A percentile compares a stretch with the other conserved stretches of the same genome.
These are phyloP conservation scores for Sonneratia caseolaris DNA, from an alignment of 345 rosid genomes.

Conservation along the genomic window DNA sequence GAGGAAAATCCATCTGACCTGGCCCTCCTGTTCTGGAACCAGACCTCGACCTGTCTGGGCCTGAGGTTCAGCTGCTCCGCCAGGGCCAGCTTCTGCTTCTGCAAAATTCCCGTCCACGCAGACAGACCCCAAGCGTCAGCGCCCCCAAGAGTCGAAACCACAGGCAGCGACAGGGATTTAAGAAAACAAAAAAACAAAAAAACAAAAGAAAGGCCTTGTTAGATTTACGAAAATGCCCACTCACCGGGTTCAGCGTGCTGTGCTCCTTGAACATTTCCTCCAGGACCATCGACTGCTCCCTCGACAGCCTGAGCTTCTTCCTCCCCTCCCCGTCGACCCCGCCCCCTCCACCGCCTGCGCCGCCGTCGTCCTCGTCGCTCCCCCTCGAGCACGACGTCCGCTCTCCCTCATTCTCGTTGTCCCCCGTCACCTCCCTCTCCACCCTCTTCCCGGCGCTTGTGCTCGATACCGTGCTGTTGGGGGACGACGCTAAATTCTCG, in stretches of 20 bases:
- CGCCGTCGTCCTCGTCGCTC: slow-evolving; percentile 63
- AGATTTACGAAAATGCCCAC: slow-evolving; percentile 29
- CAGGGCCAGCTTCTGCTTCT: slow-evolving; percentile 82
- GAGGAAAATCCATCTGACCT: slow-evolving; percentile 26
- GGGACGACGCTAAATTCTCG: slow-evolving; percentile 50
- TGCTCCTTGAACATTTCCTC: slow-evolving; percentile 86
- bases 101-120: slow-evolving; percentile 8
- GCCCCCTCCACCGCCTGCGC: slow-evolving; percentile 8
- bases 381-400: slow-evolving; percentile 60
- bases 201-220: not conserved
- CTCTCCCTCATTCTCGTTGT: slow-evolving; percentile 44
- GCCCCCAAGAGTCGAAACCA: no score
- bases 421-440: slow-evolving; percentile 50
- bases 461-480: slow-evolving; percentile 79
- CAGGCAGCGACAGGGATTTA: not conserved
- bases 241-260: slow-evolving; percentile 78
- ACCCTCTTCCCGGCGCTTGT: slow-evolving; percentile 56
- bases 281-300: slow-evolving; percentile 68
- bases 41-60: slow-evolving; percentile 90
- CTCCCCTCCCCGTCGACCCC: slow-evolving; percentile 46
- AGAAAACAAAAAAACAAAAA: not conserved
- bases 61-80: slow-evolving; percentile 79
- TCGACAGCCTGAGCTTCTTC: slow-evolving; percentile 75
- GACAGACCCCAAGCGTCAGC: not conserved
- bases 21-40: slow-evolving; percentile 98